A percentile compares a stretch with the other conserved stretches of the same genome.
These are phyloP conservation scores for Aureobasidium sp. DNA, from an alignment of 2,329 filamentous ascomycete genomes.

Conservation along the genomic window DNA sequence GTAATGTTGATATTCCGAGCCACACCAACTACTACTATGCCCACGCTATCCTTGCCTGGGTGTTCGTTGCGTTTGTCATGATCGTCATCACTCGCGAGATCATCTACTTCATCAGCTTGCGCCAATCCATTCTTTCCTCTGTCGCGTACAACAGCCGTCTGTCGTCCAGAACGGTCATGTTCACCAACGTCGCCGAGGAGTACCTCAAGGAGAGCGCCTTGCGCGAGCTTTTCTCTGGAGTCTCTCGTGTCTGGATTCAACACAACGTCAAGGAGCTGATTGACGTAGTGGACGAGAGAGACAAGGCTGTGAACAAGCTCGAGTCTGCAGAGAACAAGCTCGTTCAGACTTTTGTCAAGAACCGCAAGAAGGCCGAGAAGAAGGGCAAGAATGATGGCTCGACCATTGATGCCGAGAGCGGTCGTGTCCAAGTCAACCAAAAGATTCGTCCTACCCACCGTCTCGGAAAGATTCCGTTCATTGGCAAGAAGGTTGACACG, in stretches of 20 bases:
- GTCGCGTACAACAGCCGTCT: slow-evolving; percentile 38
- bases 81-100: slow-evolving; percentile 64
- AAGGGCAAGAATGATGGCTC: slow-evolving; percentile 15
- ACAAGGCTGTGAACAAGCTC: slow-evolving; percentile 37
- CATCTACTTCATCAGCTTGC: slow-evolving; percentile 41
- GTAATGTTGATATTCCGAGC: slow-evolving; percentile 33
- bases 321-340: slow-evolving; percentile 41
- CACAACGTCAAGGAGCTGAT: slow-evolving; percentile 40
- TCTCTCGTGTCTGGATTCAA: slow-evolving; percentile 39
- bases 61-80: slow-evolving; percentile 62
- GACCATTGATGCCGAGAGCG: slow-evolving; percentile 19
- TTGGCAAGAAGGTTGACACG: slow-evolving; percentile 82
- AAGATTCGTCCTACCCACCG: slow-evolving; percentile 73
- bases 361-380: slow-evolving; percentile 19
- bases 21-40: slow-evolving; percentile 44
- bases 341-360: slow-evolving; percentile 30
- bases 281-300: slow-evolving; percentile 38
- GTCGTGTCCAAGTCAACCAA: slow-evolving; percentile 45
- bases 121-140: slow-evolving; percentile 42
- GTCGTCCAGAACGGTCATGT: slow-evolving; percentile 43
- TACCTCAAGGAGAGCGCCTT: slow-evolving; percentile 51
- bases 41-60: slow-evolving; percentile 36
- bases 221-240: slow-evolving; percentile 58
- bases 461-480: slow-evolving; percentile 59
- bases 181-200: slow-evolving; percentile 46